Evolutionary conservation across 2,329 filamentous ascomycete species (phyloP).

Genomic region (Westerdykella sp.): DNA sequence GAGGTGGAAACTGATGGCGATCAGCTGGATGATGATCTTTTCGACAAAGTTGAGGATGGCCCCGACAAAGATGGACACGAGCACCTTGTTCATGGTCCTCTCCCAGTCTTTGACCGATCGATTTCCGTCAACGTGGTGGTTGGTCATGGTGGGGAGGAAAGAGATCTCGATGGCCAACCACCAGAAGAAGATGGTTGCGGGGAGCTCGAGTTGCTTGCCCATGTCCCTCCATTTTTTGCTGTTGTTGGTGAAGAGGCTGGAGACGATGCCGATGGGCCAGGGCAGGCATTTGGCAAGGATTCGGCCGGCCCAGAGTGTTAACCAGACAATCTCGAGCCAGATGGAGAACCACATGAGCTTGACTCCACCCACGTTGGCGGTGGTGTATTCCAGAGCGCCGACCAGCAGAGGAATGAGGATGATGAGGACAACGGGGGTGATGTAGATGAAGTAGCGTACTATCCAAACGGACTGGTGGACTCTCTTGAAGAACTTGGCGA

Average conservation of each 20-base stretch:
- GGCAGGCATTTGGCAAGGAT: slow-evolving; percentile 61
- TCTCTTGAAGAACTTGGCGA: slow-evolving; percentile 60
- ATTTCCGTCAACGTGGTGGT: slow-evolving; percentile 53
- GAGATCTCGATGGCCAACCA: slow-evolving; percentile 80
- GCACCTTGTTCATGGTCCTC: slow-evolving; percentile 71
- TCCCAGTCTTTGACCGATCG: slow-evolving; percentile 61
- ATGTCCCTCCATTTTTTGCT: slow-evolving; percentile 91
- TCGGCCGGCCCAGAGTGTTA: slow-evolving; percentile 75
- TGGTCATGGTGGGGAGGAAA: slow-evolving; percentile 74
- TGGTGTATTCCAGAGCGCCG: slow-evolving; percentile 53
- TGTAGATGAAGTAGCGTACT: slow-evolving; percentile 66
- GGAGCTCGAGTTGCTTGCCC: slow-evolving; percentile 76
- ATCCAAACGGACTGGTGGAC: slow-evolving; percentile 60
- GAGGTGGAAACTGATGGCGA: slow-evolving; percentile 86
- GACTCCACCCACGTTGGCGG: slow-evolving; percentile 66
- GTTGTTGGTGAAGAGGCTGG: slow-evolving; percentile 76
- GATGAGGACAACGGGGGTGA: slow-evolving; percentile 57
- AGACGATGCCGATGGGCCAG: slow-evolving; percentile 54
- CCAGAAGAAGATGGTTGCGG: slow-evolving; percentile 85
- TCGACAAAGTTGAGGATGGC: slow-evolving; percentile 76
- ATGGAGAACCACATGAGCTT: slow-evolving; percentile 84
- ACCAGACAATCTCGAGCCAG: slow-evolving; percentile 91
- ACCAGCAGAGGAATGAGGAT: slow-evolving; percentile 63
- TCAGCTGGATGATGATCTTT: slow-evolving; percentile 91
- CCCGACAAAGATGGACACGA: slow-evolving; percentile 77